Base-by-base conservation (phyloP, 2,329 filamentous ascomycete genomes). In the Nemania serpens region DNA sequence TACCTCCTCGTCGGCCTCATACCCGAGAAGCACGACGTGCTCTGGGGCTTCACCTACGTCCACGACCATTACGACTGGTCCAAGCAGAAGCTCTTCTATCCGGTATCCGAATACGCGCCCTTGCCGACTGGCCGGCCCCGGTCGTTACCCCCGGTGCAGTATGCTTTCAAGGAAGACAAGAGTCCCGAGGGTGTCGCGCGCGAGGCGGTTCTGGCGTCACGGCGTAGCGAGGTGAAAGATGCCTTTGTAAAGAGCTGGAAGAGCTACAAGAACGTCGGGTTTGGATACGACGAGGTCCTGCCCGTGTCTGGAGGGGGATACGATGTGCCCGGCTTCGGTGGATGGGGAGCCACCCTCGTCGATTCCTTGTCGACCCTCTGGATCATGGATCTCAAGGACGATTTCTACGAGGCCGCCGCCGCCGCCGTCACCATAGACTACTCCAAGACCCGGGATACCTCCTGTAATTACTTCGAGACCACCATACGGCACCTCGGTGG, bases 351-450 rank as follows among this genome's bases (percentile, higher is more conserved):
- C 2, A 87, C 85, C 0, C 71, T 88, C 51, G 80, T 88, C 22
- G 86, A 89, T 68, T 75, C 80, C 0, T 76, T 88, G 52, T 85
- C 88, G 62, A 86, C 85, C 0, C 78, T 88, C 2, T 83, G 81
- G 78, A 87, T 89, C 47, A 86, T 88, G 84, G 84, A 74, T 6
- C 72, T 88, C 43, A 73, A 78, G 34, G 75, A 81, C 1, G 86
- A 88, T 34, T 88, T 88, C 65, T 74, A 80, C 51, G 71, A 79
- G 18, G 84, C 85, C 4, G 79, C 82, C 2, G 74, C 75, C 29
- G 83, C 81, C 2, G 77, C 82, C 2, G 73, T 73, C 22, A 77
- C 77, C 11, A 77, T 86, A 56, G 80, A 86, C 68, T 86, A 83
- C 63, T 75, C 76, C 1, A 75, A 74, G 4, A 77, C 80, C 1